Percentiles rank a stretch among this genome's conserved stretches.
These are phyloP conservation scores for Ophiocordyceps camponoti-saundersi DNA, from an alignment of 2,329 filamentous ascomycete genomes.

Conservation along the genomic window DNA sequence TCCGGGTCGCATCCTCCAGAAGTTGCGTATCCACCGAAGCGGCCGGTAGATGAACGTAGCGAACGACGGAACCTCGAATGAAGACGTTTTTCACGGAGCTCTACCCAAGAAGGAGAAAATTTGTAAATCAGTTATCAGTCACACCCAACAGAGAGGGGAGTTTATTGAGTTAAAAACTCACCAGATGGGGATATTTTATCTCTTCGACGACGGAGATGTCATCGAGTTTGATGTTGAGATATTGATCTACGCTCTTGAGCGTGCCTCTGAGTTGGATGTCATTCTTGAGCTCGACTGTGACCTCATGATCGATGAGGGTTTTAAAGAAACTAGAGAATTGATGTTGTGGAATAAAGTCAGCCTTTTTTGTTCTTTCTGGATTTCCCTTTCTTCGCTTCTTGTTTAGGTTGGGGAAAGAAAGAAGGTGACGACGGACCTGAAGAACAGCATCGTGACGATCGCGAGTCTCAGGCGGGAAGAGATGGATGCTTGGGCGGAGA, in stretches of 20 bases:
- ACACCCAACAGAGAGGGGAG: not conserved
- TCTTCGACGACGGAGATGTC: constrained; percentile 88
- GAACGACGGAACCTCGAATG: constrained; percentile 80
- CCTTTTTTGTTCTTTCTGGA: too few species aligned
- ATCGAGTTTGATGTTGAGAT: constrained; percentile 97
- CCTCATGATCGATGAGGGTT: constrained; percentile 90
- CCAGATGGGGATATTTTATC: constrained; percentile 85
- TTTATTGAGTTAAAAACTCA: constrained; percentile 18
- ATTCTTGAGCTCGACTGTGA: constrained; percentile 98
- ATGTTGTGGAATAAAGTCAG: too few species aligned
- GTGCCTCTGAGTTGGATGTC: constrained; percentile 94
- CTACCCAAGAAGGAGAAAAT: constrained; percentile 12
- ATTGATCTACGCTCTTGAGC: constrained; percentile 95
- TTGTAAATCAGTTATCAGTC: too few species aligned
- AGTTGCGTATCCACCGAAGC: constrained; percentile 70
- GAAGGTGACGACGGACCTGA: constrained; percentile 15
- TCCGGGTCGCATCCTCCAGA: constrained; percentile 77
- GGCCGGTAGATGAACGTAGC: constrained; percentile 79
- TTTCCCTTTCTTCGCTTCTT: not conserved
- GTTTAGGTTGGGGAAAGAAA: not conserved
- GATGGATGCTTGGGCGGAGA: too few species aligned
- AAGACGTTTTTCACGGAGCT: constrained; percentile 88
- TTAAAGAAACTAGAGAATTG: constrained; percentile 68
- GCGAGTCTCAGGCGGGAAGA: too few species aligned
- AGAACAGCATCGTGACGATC: constrained; percentile 22